Conservation (phyloP, 2,329 filamentous ascomycete genomes). For the Achaetomium macrosporum region DNA sequence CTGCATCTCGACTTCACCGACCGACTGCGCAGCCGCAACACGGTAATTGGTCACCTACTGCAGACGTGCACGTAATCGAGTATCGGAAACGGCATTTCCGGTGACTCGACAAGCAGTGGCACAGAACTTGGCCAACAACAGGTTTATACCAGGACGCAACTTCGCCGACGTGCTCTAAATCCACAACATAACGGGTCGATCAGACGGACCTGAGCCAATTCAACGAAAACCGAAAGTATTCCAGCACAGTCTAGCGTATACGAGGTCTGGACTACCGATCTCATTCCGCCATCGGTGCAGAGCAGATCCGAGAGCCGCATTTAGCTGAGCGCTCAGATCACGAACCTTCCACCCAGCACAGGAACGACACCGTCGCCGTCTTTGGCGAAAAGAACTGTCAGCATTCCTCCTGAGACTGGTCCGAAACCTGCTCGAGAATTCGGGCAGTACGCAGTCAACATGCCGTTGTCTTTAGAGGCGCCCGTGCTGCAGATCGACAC, state of each 20-base stretch:
- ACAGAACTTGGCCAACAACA: neutral
- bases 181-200: neutral
- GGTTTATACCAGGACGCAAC: neutral
- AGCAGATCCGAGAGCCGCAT: slow-evolving; percentile 23
- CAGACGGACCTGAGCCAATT: neutral
- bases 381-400: slow-evolving; percentile 21
- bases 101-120: slow-evolving; percentile 6
- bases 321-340: neutral
- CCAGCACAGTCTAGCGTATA: neutral
- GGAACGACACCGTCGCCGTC: slow-evolving; percentile 21
- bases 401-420: slow-evolving; percentile 21
- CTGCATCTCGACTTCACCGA: slow-evolving; percentile 17
- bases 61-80: neutral
- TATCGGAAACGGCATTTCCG: neutral
- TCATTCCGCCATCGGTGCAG: slow-evolving; percentile 21
- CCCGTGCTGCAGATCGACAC: slow-evolving; percentile 89
- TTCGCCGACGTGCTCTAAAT: slow-evolving; percentile 6
- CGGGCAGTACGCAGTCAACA: slow-evolving; percentile 42
- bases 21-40: slow-evolving; percentile 14
- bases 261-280: slow-evolving; percentile 3
- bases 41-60: slow-evolving; percentile 10
- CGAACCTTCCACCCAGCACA: neutral
- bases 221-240: neutral
- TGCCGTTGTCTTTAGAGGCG: slow-evolving; percentile 79
- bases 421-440: slow-evolving; percentile 30